These are phyloP conservation scores for Beta corolliflora DNA, from an alignment of 179 eudicot species.

Conservation along the genomic window DNA sequence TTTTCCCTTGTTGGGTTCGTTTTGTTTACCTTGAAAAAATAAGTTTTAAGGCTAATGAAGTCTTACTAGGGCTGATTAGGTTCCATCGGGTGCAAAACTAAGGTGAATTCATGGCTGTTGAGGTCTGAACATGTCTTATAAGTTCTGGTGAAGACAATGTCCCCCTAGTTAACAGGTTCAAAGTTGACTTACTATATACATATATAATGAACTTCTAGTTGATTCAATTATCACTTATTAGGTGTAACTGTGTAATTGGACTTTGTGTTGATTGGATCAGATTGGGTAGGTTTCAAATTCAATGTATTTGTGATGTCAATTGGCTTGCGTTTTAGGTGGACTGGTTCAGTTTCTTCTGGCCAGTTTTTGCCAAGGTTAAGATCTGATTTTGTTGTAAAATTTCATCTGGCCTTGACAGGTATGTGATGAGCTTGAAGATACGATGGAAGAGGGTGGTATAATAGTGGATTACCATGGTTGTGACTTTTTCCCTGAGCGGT, in stretches of 20 bases:
- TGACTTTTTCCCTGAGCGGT: conserved; percentile 91
- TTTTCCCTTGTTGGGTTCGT: not conserved
- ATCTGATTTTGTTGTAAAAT: not conserved
- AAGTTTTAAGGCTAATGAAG: too few relatives aligned
- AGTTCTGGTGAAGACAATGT: too few relatives aligned
- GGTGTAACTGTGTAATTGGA: not conserved
- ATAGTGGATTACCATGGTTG: conserved; percentile 91
- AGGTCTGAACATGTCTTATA: too few relatives aligned
- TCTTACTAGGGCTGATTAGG: too few relatives aligned
- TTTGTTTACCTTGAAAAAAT: too few relatives aligned
- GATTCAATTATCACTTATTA: not conserved
- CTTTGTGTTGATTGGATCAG: not conserved
- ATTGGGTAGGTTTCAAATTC: not conserved
- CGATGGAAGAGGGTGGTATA: conserved; percentile 78
- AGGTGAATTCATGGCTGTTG: too few relatives aligned
- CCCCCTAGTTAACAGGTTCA: not conserved
- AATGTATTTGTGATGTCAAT: not conserved
- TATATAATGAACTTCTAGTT: not conserved
- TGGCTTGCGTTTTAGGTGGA: not conserved
- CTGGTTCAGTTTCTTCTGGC: not conserved
- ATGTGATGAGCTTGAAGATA: conserved; percentile 86
- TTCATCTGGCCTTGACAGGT: conserved; percentile 45
- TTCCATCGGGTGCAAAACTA: too few relatives aligned
- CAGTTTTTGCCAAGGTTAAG: not conserved
- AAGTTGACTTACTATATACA: not conserved